Evolutionary conservation across 1,284 basidiomycete genomes (phyloP), one percentile per base, ranked within the genome.

Genomic region (Bondarzewia mesenterica): DNA sequence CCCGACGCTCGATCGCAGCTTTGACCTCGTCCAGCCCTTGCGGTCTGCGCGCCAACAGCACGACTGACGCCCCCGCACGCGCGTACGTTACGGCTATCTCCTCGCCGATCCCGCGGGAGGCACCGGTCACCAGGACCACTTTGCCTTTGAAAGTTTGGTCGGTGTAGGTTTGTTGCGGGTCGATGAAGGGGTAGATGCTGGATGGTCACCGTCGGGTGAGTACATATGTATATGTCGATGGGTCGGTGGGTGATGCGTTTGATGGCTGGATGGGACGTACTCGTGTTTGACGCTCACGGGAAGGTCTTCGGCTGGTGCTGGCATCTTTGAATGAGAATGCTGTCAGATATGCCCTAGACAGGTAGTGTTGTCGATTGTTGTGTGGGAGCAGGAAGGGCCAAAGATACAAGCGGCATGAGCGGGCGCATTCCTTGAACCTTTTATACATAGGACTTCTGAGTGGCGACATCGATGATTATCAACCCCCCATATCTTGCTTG

Each of bases 91-190:
- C 32, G 5, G 50, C 53, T 8, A 50, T 40, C 26, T 51, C 47
- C 22, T 42, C 35, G 20, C 54, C 52, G 16, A 55, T 51, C 15
- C 54, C 54, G 6, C 48, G 47, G 10, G 44, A 46, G 7, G 51
- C 52, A 15, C 52, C 54, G 15, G 54, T 52, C 22, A 54, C 46
- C 29, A 54, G 46, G 20, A 56, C 53, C 4, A 56, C 53, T 26
- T 52, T 54, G 27, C 51, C 53, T 23, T 52, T 39, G 39, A 21
- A 45, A 5, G 48, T 46, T 32, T 45, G 32, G 16, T 25, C 26
- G 7, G 41, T 44, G 29, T 29, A 44, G 21, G 43, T 37, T 4
- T n/a, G 21, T 12, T 43, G 40, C 14, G 50, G 50, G 23, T 54
- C 50, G 15, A 56, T 56, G 5, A 38, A 47, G 22, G 54, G 54